These are phyloP conservation scores for Leucosporidium scottii DNA, from an alignment of 768 basidiomycete species.

Conservation along the genomic window DNA sequence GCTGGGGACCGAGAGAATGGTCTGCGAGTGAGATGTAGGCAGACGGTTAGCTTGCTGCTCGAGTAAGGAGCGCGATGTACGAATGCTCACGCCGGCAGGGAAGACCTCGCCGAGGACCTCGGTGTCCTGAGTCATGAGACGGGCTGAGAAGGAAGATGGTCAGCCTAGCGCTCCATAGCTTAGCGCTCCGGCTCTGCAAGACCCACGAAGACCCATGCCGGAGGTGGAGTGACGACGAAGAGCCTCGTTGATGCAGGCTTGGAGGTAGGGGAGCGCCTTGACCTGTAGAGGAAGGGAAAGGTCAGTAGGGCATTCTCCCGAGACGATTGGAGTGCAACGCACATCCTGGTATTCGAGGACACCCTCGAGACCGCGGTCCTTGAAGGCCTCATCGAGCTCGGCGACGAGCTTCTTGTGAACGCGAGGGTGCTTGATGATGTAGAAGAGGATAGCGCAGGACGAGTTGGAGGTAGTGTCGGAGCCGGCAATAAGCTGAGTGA, in stretches of 20 bases:
- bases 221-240: slow-evolving; percentile 79
- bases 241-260: slow-evolving; percentile 80
- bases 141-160: slow-evolving; percentile 45
- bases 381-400: slow-evolving; percentile 60
- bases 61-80: slow-evolving; percentile 6
- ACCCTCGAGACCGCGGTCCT: slow-evolving; percentile 22
- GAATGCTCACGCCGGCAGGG: slow-evolving; percentile 50
- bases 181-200: background rate
- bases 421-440: slow-evolving; percentile 61
- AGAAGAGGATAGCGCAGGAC: slow-evolving; percentile 79
- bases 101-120: slow-evolving; percentile 54
- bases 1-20: slow-evolving; percentile 69
- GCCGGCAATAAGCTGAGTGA: slow-evolving; percentile 77
- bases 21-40: background rate
- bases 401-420: slow-evolving; percentile 65
- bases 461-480: slow-evolving; percentile 93
- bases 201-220: slow-evolving; percentile 57
- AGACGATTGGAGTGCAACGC: slow-evolving; percentile 37
- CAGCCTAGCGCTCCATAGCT: too few relatives aligned
- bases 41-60: background rate
- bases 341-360: slow-evolving; percentile 59
- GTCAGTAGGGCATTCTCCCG: background rate
- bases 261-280: slow-evolving; percentile 60
- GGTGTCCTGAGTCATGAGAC: slow-evolving; percentile 66
- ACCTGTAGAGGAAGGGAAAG: slow-evolving; percentile 47